phyloP scores from a whole-genome alignment of 2,329 filamentous ascomycete genomes.

The Aspergillus hiratsukae region DNA sequence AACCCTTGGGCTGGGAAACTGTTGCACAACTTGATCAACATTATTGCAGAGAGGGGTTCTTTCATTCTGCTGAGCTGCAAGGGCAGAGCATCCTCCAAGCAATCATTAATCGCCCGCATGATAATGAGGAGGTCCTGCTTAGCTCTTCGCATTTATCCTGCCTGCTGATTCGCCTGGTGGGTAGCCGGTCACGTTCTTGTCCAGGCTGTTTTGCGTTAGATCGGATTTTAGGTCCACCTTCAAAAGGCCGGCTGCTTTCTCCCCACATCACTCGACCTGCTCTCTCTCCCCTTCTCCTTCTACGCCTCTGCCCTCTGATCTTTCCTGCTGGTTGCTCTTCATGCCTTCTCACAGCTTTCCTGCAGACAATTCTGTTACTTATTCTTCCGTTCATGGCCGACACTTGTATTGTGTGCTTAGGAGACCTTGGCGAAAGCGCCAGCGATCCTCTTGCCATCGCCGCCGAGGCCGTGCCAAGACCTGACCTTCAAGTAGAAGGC shows the following conservation, averaged over 20 bases:
- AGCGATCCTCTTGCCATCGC: constrained; percentile 45
- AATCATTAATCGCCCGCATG: background rate
- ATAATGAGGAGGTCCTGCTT: background rate
- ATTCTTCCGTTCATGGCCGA: constrained; percentile 53
- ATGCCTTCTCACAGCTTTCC: constrained; percentile 34
- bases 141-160: constrained; percentile 2
- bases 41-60: background rate
- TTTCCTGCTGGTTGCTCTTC: constrained; percentile 28
- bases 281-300: constrained; percentile 22
- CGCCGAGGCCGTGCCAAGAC: constrained; percentile 41
- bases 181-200: constrained; percentile 32
- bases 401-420: constrained; percentile 68
- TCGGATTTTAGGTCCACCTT: constrained; percentile 33
- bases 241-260: constrained; percentile 36
- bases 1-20: background rate
- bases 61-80: constrained; percentile 1
- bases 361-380: constrained; percentile 24
- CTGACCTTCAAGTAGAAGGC: constrained; percentile 30
- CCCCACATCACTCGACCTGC: constrained; percentile 27
- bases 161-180: constrained; percentile 13
- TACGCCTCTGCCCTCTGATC: constrained; percentile 15
- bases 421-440: constrained; percentile 60
- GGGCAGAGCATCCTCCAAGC: constrained; percentile 4
- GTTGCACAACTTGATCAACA: background rate
- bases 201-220: constrained; percentile 37